phyloP scores from a whole-genome alignment of 2,329 filamentous ascomycete species.

The Fusarium napiforme region DNA sequence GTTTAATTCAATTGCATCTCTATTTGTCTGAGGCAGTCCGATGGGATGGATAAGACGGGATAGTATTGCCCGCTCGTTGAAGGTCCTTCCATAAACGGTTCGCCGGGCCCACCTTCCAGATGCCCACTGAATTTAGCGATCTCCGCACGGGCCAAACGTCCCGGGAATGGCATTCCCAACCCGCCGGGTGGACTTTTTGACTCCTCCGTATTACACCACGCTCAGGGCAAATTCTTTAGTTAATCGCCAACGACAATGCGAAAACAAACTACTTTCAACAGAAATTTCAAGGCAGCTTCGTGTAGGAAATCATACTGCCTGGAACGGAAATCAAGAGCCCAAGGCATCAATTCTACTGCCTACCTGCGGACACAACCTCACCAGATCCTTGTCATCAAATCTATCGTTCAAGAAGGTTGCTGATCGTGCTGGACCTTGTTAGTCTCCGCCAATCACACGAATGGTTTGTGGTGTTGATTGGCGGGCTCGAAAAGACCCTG shows the following conservation, averaged over 20 bases:
- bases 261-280: background rate
- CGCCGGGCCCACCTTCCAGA: constrained; percentile 15
- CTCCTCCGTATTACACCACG: background rate
- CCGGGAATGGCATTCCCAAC: constrained; percentile 13
- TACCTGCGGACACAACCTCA: background rate
- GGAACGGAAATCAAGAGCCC: background rate
- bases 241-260: background rate
- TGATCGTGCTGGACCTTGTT: constrained; percentile 7
- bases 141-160: constrained; percentile 11
- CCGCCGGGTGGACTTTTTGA: background rate
- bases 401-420: constrained; percentile 9
- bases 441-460: background rate
- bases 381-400: background rate
- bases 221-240: background rate
- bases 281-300: background rate
- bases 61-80: background rate
- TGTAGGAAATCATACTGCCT: background rate
- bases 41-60: background rate
- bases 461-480: constrained; percentile 12
- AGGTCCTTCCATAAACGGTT: constrained; percentile 26
- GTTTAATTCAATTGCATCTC: background rate
- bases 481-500: constrained; percentile 27
- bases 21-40: background rate
- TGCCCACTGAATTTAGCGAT: background rate
- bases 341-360: constrained; percentile 14